phyloP scores from a whole-genome alignment of 305 asterid species.

The Ilex paraguariensis region DNA sequence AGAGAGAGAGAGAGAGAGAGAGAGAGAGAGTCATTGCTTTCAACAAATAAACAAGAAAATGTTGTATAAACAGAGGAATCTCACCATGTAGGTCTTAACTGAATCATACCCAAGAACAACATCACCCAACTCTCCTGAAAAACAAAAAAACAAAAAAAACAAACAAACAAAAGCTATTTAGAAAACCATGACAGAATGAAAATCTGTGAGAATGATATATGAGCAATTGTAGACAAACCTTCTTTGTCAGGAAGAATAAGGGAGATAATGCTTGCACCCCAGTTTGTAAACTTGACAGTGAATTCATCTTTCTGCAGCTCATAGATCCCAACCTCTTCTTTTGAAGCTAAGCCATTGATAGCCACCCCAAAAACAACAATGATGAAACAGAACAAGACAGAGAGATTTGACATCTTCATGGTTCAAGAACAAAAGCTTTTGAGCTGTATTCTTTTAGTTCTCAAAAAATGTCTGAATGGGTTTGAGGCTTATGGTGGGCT shows the following conservation, averaged over 20 bases:
- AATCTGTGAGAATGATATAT: background rate
- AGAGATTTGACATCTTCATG: conserved; percentile 10
- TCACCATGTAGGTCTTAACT: conserved; percentile 50
- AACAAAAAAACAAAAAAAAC: background rate
- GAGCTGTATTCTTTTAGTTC: no score
- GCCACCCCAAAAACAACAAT: conserved; percentile 1
- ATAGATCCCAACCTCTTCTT: conserved; percentile 16
- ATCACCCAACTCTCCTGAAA: conserved; percentile 58
- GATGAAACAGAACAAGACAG: conserved; percentile 13
- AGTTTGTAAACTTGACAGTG: conserved; percentile 37
- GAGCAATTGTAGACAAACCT: conserved; percentile 20
- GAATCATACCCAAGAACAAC: conserved; percentile 82
- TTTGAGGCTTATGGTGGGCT: no score
- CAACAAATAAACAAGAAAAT: no score
- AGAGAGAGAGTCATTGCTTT: no score
- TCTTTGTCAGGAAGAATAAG: conserved; percentile 40
- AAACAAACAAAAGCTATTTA: background rate
- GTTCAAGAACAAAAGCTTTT: background rate
- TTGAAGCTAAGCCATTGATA: conserved; percentile 5
- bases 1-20: no score
- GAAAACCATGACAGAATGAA: background rate
- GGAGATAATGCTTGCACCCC: conserved; percentile 46
- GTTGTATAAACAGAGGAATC: background rate
- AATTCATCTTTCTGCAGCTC: conserved; percentile 42
- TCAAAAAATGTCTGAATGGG: no score